Evolutionary conservation across 129 eudicot genomes (phyloP).

Genomic region (Oenanthe sinensis): DNA sequence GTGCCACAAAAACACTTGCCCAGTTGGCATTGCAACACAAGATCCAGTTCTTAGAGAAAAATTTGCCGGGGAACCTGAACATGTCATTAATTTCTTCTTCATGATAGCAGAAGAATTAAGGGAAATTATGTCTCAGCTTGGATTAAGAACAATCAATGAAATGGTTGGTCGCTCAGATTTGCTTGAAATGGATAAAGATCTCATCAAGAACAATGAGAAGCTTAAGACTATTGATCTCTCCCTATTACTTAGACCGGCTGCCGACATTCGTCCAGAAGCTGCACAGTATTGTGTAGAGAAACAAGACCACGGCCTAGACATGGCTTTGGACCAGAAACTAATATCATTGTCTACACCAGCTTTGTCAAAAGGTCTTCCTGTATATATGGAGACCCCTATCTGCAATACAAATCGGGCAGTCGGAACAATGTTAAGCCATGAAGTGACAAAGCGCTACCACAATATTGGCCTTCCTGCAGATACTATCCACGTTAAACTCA

Average conservation of each 20-base stretch:
- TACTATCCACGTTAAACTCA: constrained; percentile 81
- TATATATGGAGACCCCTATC: constrained; percentile 74
- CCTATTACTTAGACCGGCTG: constrained; percentile 80
- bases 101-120: constrained; percentile 96
- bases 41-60: constrained; percentile 94
- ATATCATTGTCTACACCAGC: constrained; percentile 65
- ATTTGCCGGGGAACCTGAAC: constrained; percentile 95
- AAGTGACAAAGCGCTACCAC: constrained; percentile 82
- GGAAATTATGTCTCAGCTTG: constrained; percentile 85
- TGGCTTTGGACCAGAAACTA: constrained; percentile 80
- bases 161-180: constrained; percentile 97
- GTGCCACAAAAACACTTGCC: constrained; percentile 96
- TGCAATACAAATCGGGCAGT: constrained; percentile 91
- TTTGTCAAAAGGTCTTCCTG: constrained; percentile 71
- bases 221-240: constrained; percentile 79
- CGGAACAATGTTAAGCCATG: constrained; percentile 98
- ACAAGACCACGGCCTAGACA: constrained; percentile 94
- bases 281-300: constrained; percentile 83
- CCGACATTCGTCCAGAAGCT: constrained; percentile 85
- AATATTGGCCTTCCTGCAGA: constrained; percentile 68
- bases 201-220: constrained; percentile 59
- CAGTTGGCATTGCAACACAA: constrained; percentile 96
- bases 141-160: constrained; percentile 65
- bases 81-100: constrained; percentile 93
- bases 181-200: constrained; percentile 83